A percentile compares a stretch with the other conserved stretches of the same genome.
Evolutionary conservation across 495 filamentous ascomycete genomes (phyloP).

Genomic region (Echria macrotheca): DNA sequence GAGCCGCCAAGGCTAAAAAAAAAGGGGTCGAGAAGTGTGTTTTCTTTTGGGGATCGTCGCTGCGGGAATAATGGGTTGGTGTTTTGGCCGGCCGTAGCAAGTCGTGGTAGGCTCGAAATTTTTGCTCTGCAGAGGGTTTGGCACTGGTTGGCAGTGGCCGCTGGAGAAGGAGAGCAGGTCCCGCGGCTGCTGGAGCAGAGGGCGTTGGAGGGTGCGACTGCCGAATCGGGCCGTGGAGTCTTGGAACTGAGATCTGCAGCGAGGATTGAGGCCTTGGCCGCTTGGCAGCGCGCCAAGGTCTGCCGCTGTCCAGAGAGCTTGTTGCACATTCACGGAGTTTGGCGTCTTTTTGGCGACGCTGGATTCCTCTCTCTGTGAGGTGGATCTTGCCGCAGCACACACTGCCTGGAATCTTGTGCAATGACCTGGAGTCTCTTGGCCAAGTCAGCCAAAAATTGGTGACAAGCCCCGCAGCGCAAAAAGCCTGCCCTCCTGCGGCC

Average conservation of each 20-base stretch:
- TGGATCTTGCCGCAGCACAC: neutral
- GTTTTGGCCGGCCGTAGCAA: neutral
- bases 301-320: slow-evolving; percentile 1
- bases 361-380: too few species aligned
- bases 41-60: neutral
- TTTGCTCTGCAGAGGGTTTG: too few species aligned
- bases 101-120: neutral
- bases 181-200: neutral
- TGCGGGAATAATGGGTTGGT: neutral
- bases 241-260: slow-evolving; percentile 3
- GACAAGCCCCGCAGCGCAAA: neutral
- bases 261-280: slow-evolving; percentile 10
- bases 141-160: too few species aligned
- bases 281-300: neutral
- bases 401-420: neutral
- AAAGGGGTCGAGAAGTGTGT: too few species aligned
- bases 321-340: neutral
- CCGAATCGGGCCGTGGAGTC: slow-evolving; percentile 13
- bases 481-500: neutral
- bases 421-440: neutral
- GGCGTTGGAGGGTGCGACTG: neutral
- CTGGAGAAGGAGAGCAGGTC: too few species aligned
- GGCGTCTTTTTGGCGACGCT: too few species aligned
- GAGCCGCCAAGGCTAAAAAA: neutral
- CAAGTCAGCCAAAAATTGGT: too few species aligned